These are phyloP conservation scores for Beta lomatogona DNA, from an alignment of 179 eudicot species.

Conservation along the genomic window DNA sequence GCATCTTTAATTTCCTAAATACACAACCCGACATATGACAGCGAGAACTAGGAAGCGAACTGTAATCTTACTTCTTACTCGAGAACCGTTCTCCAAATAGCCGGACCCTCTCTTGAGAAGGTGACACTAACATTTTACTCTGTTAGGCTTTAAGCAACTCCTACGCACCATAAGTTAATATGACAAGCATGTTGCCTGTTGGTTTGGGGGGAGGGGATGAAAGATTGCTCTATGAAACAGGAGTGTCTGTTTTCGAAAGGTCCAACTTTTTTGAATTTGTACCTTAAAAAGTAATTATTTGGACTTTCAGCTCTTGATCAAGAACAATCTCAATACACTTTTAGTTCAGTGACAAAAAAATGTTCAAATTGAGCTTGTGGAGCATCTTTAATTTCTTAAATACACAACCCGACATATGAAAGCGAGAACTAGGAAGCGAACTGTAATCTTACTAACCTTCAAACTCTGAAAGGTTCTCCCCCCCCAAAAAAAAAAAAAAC, in stretches of 20 bases:
- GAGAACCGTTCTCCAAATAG: no score
- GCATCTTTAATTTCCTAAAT: background rate
- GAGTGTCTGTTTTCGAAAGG: no score
- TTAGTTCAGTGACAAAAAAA: background rate
- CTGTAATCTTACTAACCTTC: background rate
- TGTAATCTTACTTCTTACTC: background rate
- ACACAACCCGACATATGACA: background rate
- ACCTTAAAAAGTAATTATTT: background rate
- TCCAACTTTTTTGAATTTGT: background rate
- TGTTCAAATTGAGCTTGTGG: background rate
- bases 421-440: background rate
- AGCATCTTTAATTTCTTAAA: background rate
- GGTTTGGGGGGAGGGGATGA: background rate
- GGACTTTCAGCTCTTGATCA: background rate
- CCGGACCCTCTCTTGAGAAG: no score
- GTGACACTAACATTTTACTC: no score
- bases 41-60: background rate
- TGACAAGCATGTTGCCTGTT: background rate
- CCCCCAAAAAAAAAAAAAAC: no score
- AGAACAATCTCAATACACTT: background rate
- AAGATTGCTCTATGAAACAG: background rate
- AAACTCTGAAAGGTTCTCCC: background rate
- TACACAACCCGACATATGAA: background rate
- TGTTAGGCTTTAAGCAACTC: background rate
- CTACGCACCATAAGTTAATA: background rate